Percentiles rank a stretch among this genome's conserved stretches.
Evolutionary conservation across 305 asterid genomes (phyloP).

Genomic region (Fraxinus velutina): DNA sequence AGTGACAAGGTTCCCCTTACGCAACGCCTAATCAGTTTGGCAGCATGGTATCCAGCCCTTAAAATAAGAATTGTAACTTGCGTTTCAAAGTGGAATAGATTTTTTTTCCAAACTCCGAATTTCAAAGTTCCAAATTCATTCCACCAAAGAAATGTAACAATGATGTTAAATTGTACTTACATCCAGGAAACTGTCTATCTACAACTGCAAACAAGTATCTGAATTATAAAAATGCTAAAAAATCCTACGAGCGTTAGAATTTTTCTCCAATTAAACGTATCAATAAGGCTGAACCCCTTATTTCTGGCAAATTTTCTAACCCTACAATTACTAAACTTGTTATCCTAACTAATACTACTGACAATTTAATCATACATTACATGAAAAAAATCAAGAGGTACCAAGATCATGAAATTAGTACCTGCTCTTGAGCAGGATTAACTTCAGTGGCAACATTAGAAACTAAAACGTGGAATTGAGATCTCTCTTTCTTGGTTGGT

Average conservation of each 20-base stretch:
- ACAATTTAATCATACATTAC: too few relatives aligned
- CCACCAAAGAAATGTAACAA: not conserved
- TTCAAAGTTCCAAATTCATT: not conserved
- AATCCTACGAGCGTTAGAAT: too few relatives aligned
- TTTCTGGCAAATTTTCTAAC: too few relatives aligned
- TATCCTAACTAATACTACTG: too few relatives aligned
- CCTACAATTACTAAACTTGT: too few relatives aligned
- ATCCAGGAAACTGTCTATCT: not conserved
- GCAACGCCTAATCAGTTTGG: too few relatives aligned
- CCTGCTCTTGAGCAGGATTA: slow-evolving; percentile 61
- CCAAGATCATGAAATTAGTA: slow-evolving; percentile 11
- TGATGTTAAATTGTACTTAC: not conserved
- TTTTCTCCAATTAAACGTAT: too few relatives aligned
- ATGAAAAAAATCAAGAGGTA: not conserved
- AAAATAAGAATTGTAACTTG: not conserved
- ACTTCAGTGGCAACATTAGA: slow-evolving; percentile 68
- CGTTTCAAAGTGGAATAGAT: too few relatives aligned
- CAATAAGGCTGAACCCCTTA: too few relatives aligned
- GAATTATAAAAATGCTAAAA: not conserved
- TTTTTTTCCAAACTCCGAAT: too few relatives aligned
- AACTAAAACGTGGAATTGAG: slow-evolving; percentile 48
- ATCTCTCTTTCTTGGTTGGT: slow-evolving; percentile 53
- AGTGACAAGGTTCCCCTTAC: not conserved
- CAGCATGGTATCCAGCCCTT: not conserved
- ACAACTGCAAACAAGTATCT: not conserved